Evolutionary conservation across 768 basidiomycete species (phyloP), one percentile per base, ranked within the genome.

Genomic region (Melanogaster broomeanus): DNA sequence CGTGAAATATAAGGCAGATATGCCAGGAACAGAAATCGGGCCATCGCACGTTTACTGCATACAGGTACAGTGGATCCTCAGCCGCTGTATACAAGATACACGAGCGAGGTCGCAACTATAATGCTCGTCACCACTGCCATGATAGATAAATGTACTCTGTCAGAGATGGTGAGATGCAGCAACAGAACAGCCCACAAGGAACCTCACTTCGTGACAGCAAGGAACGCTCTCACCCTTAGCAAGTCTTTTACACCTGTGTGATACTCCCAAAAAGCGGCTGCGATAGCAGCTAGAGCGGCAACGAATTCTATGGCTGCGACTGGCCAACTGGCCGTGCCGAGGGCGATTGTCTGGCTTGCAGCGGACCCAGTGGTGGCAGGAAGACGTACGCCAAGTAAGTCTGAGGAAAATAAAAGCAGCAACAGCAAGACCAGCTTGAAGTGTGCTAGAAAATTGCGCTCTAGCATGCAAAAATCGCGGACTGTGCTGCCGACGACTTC

Each of bases 381-480:
- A 6, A 90, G 75, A 12, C 85, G 83, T 19, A 78, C 76, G 24
- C 75, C 77, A 9, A 90, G 76, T 13, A 90, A 69, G 45, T 85
- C 70, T 9, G 87, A 87, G 25, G 83, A 79, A 2, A 83, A 81
- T 3, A 88, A 67, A 1, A 90, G 71, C 8, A 80, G 78, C 25
- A 90, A 72, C 21, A 90, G 69, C 10, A 88, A 70, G 6, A 81
- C 84, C 24, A 90, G 76, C 59, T 82, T 87, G 48, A 87, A 53
- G 61, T 90, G 84, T 0, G 87, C 78, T 28, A 90, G 73, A 44
- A 88, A 71, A 58, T 90, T 90, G 45, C 88, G 77, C 66, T 90
- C 88, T 13, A 90, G 76, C 87, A 90, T 88, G 67, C 81, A 85
- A 54, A 81, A 88, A 63, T 90, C 88, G 61, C 87, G 76, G n/a